Base-by-base conservation (phyloP, 2,329 filamentous ascomycete species). In the Emydomyces testavorans region DNA sequence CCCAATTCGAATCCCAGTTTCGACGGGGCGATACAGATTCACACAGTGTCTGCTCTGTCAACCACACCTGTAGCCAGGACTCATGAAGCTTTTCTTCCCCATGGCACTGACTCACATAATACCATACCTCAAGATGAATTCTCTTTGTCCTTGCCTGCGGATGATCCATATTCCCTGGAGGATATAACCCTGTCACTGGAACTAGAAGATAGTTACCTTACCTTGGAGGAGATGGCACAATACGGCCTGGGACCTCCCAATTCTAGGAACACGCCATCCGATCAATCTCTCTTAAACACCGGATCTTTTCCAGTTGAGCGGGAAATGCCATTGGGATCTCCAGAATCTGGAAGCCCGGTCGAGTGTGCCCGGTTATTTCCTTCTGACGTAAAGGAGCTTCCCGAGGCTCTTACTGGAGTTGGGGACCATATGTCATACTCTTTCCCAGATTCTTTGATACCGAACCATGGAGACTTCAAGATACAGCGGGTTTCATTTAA, bases 321-420 rank as follows among this genome's bases (percentile, higher is more conserved):
- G 16, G 35, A 42, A 7, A 15, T 24, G 13, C 20, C 29, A 13
- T n/a, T 47, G 24, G 44, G 32, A 4, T n/a, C 32, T 7, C 36
- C 36, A n/a, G 36, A 18, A 11, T 21, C 31, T 28, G 46, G 18
- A 21, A 29, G 13, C 32, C 37, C 36, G 7, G 6, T 7, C 43
- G 23, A 6, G 4, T 32, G 23, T 18, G 15, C 36, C 11, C n/a
- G n/a, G 11, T 40, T 31, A 47, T 18, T 6, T n/a, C 7, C 20
- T 4, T 18, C 35, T 16, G 6, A 10, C 11, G 13, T 18, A 23
- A 32, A 21, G 7, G 29, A 42, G 6, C n/a, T 56, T 37, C 46
- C 57, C n/a, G 54, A 51, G 20, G 56, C 57, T 15, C 54, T 60
- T 38, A 53, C 50, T 18, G 58, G 57, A n/a, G 50, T 59, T 41